Evolutionary conservation across 805 yeast genomes (phyloP), one percentile per base, ranked within the genome.

Genomic region (Metschnikowia borealis): DNA sequence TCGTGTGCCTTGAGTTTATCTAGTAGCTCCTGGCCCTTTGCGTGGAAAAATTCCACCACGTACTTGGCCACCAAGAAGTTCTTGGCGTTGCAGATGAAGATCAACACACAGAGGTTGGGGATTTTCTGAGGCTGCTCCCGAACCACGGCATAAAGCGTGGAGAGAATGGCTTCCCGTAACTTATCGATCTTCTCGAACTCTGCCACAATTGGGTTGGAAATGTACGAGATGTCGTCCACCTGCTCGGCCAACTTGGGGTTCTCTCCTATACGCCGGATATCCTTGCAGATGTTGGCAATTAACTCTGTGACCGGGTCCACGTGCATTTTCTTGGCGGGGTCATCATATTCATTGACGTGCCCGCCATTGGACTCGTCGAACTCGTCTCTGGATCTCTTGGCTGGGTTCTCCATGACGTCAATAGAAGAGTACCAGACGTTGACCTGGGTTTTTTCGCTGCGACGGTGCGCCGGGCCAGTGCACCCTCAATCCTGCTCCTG

Each of bases 61-160:
- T 80, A 79, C 56, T 82, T 80, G 46, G 95, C 92, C 39, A 88
- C 83, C 36, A 79, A 71, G 34, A 80, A 77, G 65, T 81, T 82
- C 51, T 78, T 77, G 21, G 85, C 73, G 67, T 86, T 84, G 43
- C 88, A 82, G 20, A 83, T 71, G 60, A 84, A 77, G 5, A 90
- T 69, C 56, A 89, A 73, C 7, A 84, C 81, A 26, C 89, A 79
- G 50, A 92, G 67, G n/a, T 84, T 79, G 13, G 84, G 81, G 52
- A 85, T 79, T 64, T 91, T 94, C 55, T 91, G 96, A 0, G 99
- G 98, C 66, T 92, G 97, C 66, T 94, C 98, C 29, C 80, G 68
- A 10, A 85, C 75, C 40, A 87, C 78, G 2, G 96, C 88, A 48
- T 78, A 77, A 23, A 90, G 62, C 2, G 88, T 86, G 44, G 77